Base-by-base conservation (phyloP, 805 yeast genomes). In the Myxozyma sirexii region DNA sequence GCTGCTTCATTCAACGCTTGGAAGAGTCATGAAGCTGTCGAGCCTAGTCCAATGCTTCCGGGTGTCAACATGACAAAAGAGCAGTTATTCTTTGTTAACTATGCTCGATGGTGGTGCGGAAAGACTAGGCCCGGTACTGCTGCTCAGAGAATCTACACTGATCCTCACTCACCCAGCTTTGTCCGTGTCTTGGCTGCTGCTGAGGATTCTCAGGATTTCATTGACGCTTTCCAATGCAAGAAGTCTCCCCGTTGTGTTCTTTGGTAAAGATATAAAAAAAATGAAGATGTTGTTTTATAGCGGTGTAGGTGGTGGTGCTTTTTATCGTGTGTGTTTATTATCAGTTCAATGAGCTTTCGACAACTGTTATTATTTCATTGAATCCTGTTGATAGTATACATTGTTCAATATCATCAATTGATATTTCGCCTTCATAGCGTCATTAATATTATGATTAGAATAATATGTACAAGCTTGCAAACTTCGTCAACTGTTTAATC, bases 181-280 rank as follows among this genome's bases (percentile, higher is more conserved):
- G 66, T 63, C 21, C 64, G 66, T 21, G 63, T 63, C 29, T 39
- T 60, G 43, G 66, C 66, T 12, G 62, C 49, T n/a, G 66, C 57
- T 1, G 62, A 50, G 35, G 55, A 63, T 35, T 63, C 66, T 33
- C 65, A 61, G 53, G 59, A 56, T 13, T 63, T 63, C 46, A 62
- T 62, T 24, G 62, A 63, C 33, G 66, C 66, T 31, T 63, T 63
- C 62, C 62, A 62, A 47, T 63, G 66, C 56, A 49, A 43, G 48
- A 63, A 61, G 49, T 19, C 42, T 49, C 65, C 65, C 3, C 51
- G 56, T 26, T 63, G 66, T 54, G 66, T 57, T 8, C 44, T 63
- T 53, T 63, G 66, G 58, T 93, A 46, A 17, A 24, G 24, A 19
- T 2, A 5, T 3, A 4, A 23, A 3, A 7, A 5, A 7, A 21